phyloP scores from a whole-genome alignment of 768 basidiomycete species.

The Tricholoma saponaceum region DNA sequence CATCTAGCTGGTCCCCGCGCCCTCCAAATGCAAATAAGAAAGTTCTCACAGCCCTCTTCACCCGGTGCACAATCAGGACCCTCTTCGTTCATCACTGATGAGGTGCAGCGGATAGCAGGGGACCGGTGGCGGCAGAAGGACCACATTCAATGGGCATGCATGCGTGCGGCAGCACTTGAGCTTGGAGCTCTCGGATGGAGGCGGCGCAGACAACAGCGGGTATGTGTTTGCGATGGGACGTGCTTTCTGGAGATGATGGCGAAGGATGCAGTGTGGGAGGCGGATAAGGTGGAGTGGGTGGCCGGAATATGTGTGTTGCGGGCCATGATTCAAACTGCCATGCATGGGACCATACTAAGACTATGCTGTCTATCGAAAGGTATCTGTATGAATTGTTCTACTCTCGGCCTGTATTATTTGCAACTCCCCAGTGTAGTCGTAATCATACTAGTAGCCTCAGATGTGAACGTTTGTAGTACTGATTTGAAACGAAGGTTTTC shows the following conservation, averaged over 20 bases:
- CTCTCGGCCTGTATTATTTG: no score
- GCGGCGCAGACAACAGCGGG: slow-evolving; percentile 35
- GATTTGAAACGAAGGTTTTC: no score
- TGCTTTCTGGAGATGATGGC: slow-evolving; percentile 55
- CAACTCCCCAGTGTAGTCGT: no score
- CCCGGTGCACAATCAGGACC: slow-evolving; percentile 8
- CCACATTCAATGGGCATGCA: slow-evolving; percentile 63
- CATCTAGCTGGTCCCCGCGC: slow-evolving; percentile 54
- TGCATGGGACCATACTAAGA: slow-evolving; percentile 41
- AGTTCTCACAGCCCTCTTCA: slow-evolving; percentile 28
- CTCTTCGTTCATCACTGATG: slow-evolving; percentile 34
- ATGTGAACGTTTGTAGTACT: no score
- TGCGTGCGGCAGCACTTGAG: slow-evolving; percentile 62
- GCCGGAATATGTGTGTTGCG: slow-evolving; percentile 57
- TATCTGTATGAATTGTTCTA: no score
- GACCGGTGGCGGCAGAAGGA: slow-evolving; percentile 61
- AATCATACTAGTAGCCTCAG: no score
- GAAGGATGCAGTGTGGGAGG: slow-evolving; percentile 63
- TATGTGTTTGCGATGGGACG: slow-evolving; percentile 42
- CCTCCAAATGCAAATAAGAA: slow-evolving; percentile 56
- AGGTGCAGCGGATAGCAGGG: slow-evolving; percentile 58
- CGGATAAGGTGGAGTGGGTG: slow-evolving; percentile 66
- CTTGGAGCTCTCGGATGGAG: slow-evolving; percentile 44
- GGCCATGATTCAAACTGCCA: slow-evolving; percentile 52
- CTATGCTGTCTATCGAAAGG: no score